Conservation (phyloP, 306 rosid genomes). For the Cotoneaster glaucophyllus region DNA sequence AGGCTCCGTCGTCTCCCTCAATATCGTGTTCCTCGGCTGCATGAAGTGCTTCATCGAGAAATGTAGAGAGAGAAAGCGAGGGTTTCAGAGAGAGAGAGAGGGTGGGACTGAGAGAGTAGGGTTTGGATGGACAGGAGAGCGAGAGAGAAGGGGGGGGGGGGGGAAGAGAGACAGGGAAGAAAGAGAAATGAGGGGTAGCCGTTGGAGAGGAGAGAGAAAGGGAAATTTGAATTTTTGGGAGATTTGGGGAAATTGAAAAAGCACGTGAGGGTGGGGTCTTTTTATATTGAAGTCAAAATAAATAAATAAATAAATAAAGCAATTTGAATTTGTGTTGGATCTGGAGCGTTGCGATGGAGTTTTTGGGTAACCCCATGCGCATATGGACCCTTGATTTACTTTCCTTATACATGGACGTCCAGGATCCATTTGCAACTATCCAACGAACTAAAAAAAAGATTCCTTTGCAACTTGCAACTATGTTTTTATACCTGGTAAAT, state of each 20-base stretch:
- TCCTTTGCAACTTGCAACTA: not conserved
- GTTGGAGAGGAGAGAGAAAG: slow-evolving; percentile 22
- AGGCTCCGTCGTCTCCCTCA: slow-evolving; percentile 51
- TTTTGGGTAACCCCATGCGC: not conserved
- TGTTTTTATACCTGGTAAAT: not conserved
- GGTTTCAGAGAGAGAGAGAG: slow-evolving; percentile 17
- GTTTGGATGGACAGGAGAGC: slow-evolving; percentile 25
- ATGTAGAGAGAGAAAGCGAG: slow-evolving; percentile 1
- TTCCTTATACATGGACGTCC: too few relatives aligned
- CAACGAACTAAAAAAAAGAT: too few relatives aligned
- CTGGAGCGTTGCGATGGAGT: not conserved
- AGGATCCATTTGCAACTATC: too few relatives aligned
- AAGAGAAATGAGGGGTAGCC: slow-evolving; percentile 18
- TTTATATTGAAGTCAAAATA: not conserved
- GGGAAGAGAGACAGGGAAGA: slow-evolving; percentile 15
- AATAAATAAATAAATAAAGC: not conserved
- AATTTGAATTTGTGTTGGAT: slow-evolving; percentile 12
- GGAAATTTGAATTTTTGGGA: slow-evolving; percentile 41
- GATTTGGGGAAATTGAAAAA: slow-evolving; percentile 15
- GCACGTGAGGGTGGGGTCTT: slow-evolving; percentile 15
- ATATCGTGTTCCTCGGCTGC: slow-evolving; percentile 62
- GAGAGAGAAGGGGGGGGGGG: slow-evolving; percentile 23
- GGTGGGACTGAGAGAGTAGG: slow-evolving; percentile 5
- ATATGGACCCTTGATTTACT: too few relatives aligned
- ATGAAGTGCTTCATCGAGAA: slow-evolving; percentile 59